Evolutionary conservation across 2,329 filamentous ascomycete genomes (phyloP), one percentile per base, ranked within the genome.

Genomic region (Cryphonectria radicalis): DNA sequence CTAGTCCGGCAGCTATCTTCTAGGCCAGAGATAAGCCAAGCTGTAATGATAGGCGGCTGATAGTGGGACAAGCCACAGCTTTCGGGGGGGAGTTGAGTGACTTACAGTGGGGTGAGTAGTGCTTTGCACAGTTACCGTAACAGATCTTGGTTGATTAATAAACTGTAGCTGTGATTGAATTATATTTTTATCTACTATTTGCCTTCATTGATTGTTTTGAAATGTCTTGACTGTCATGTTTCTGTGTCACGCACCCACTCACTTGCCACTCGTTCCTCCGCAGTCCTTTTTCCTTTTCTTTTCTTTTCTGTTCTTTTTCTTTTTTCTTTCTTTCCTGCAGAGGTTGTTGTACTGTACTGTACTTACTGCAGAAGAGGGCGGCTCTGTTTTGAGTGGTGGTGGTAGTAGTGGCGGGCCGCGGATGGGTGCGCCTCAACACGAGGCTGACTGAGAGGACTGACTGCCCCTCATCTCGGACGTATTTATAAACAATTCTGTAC

Each of bases 1-100:
- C 40, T 17, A n/a, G 43, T 46, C 63, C 66, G 70, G 70, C 70
- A 71, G 43, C 60, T 35, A 55, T 40, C 35, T 28, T 22, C 32
- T 59, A 43, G 3, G 19, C 32, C 55, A 67, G 37, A 70, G 69
- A 70, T 70, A 70, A 67, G 66, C 60, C 42, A 4, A 37, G 28
- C 17, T 7, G 25, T 19, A 37, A 37, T 65, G 63, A 65, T 50
- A 65, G 63, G 63, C 40, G 42, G 42, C 11, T 55, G 43, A 57
- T 63, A 67, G 46, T n/a, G 42, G 13, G 43, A 37, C 40, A 35
- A 66, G 22, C 22, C 25, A 37, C 46, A n/a, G 46, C 28, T 53
- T 35, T 17, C n/a, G 50, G n/a, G n/a, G 7, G 4, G 6, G 37
- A n/a, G 22, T 25, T 25, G 22, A n/a, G 22, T 11, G 43, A 22